A percentile compares a stretch with the other conserved stretches of the same genome.
phyloP scores from a whole-genome alignment of 495 filamentous ascomycete genomes.

The Friedmanniomyces endolithicus region DNA sequence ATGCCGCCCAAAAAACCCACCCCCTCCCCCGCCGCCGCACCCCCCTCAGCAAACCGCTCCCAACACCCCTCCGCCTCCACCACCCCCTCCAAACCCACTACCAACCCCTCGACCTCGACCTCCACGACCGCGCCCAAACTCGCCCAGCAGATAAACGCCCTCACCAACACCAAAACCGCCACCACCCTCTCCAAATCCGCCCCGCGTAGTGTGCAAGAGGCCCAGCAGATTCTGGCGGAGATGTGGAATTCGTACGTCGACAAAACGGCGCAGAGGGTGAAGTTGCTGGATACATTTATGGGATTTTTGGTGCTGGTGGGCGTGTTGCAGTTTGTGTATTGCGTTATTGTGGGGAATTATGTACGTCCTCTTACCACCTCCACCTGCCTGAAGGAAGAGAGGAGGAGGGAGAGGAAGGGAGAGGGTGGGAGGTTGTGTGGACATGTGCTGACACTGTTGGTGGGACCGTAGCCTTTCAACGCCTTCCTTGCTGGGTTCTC shows the following conservation, averaged over 20 bases:
- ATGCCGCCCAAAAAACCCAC: constrained; percentile 8
- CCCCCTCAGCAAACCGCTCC: constrained; percentile 2
- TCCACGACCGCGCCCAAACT: background rate
- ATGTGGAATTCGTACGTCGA: constrained; percentile 65
- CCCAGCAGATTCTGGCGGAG: constrained; percentile 40
- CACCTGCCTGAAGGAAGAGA: background rate
- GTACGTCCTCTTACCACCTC: constrained; percentile 40
- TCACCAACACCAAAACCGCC: background rate
- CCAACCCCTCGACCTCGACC: background rate
- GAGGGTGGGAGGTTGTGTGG: too few relatives aligned
- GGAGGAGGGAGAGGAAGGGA: background rate
- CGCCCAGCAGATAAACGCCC: background rate
- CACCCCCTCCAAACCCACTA: constrained; percentile 2
- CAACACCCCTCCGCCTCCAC: constrained; percentile 7
- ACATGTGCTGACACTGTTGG: background rate
- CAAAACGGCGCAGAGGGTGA: constrained; percentile 75
- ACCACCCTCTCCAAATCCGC: constrained; percentile 21
- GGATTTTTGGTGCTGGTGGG: constrained; percentile 76
- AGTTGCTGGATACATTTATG: constrained; percentile 89
- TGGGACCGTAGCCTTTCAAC: constrained; percentile 69
- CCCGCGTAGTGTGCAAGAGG: constrained; percentile 33
- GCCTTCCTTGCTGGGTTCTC: constrained; percentile 92
- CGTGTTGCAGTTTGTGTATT: constrained; percentile 85
- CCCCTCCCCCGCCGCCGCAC: constrained; percentile 6
- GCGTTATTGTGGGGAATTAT: constrained; percentile 83